Base-by-base conservation (phyloP, 176 grass and related monocot species). In the Cenchrus americanus region DNA sequence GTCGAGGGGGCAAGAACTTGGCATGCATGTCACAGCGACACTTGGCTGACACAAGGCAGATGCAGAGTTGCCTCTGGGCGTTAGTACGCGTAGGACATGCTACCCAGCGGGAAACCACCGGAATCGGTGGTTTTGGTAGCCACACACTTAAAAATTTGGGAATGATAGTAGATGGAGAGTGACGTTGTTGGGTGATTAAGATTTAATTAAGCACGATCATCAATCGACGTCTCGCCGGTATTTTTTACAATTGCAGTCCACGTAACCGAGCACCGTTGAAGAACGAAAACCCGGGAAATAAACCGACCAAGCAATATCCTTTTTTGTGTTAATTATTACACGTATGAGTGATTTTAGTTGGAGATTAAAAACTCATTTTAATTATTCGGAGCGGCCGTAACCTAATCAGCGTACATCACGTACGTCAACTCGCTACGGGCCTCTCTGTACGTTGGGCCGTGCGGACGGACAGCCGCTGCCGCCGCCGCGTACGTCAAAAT, bases 41-140 rank as follows among this genome's bases (percentile, higher is more conserved):
- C 65, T 47, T 46, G 9, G 67, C 19, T 18, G 48, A 80, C 47
- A 42, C 19, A 54, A 22, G 11, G 78, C 13, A 24, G 3, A 8
- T 22, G 23, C 40, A 71, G 49, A 44, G 62, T 44, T 30, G 50
- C 18, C 11, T 69, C 57, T 42, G 46, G 7, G 62, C 15, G 22
- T 13, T 13, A 7, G 79, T 41, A 10, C 21, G 27, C 21, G 48
- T 43, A 55, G 53, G 67, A 44, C 69, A 59, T 81, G 82, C 54
- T 71, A 71, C 88, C 71, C 37, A 8, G 10, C 19, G 55, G 77
- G 83, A 85, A 77, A 85, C 76, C 61, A 62, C 52, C 6, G 68
- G 77, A 77, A 70, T 80, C 54, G n/a, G 9, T 46, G 63, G 54
- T 71, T 77, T 69, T 6, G 77, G 46, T 10, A 17, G 17, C 7